These are phyloP conservation scores for Pyrenula aspistea DNA, from an alignment of 495 filamentous ascomycete genomes.

Conservation along the genomic window DNA sequence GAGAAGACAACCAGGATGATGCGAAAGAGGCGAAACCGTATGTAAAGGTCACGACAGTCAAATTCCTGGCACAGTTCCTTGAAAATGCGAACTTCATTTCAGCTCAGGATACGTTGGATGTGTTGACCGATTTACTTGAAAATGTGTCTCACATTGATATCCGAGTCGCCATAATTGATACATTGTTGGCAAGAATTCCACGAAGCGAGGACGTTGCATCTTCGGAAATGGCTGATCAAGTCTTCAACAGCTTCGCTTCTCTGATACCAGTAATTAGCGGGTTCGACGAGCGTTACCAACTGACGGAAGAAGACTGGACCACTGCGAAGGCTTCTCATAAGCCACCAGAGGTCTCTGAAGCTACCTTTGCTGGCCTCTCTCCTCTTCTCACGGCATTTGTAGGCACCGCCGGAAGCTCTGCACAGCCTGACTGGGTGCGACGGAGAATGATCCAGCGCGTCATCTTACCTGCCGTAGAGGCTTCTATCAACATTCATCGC, in stretches of 20 bases:
- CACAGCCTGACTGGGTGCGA: conserved; percentile 1
- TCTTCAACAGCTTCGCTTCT: conserved; percentile 14
- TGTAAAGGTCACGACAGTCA: conserved; percentile 26
- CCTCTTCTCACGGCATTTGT: conserved; percentile 4
- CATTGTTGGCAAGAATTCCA: conserved; percentile 16
- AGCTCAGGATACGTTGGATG: conserved; percentile 9
- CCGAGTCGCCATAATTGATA: conserved; percentile 16
- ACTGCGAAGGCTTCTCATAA: conserved; percentile 7
- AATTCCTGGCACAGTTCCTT: conserved; percentile 24
- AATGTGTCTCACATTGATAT: conserved; percentile 21
- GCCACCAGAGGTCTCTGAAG: conserved; percentile 8
- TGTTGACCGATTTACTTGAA: conserved; percentile 16
- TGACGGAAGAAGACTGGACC: conserved; percentile 16
- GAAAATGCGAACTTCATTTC: conserved; percentile 18
- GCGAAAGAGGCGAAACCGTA: conserved; percentile 7
- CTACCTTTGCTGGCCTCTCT: conserved; percentile 3
- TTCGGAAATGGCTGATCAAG: conserved; percentile 3
- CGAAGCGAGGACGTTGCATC: neutral
- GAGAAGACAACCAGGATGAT: conserved; percentile 4
- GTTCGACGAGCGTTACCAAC: conserved; percentile 17
- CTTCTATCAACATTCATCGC: conserved; percentile 9
- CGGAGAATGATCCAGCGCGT: conserved; percentile 5
- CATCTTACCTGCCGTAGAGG: conserved; percentile 7
- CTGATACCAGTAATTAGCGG: conserved; percentile 20
- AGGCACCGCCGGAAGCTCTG: neutral